Base-by-base conservation (phyloP, 495 filamentous ascomycete species). In the Annulohypoxylon stygium region DNA sequence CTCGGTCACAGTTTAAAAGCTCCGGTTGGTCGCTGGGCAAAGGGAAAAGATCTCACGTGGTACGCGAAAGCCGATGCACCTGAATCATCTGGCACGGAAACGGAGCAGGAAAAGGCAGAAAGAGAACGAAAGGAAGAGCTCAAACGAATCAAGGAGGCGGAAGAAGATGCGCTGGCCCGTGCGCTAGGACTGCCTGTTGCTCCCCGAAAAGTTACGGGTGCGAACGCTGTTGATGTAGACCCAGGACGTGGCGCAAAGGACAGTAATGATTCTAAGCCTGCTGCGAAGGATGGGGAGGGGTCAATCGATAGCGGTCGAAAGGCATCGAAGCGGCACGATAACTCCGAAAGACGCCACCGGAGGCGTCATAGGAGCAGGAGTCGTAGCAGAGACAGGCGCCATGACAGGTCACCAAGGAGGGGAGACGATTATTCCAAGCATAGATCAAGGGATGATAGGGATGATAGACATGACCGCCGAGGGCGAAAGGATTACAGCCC, bases 1-100 rank as follows among this genome's bases (percentile, higher is more conserved):
- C 91, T 99, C 0, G 96, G 97, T 47, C 96, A 99, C 80, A 97
- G 93, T 23, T 78, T 99, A 59, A 99, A 97, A 89, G 96, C 96
- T 76, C 91, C 96, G 0, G 97, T 98, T 10, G 96, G 96, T 10
- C 93, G 96, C 57, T 99, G 97, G 96, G 94, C 97, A 74, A 92
- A 96, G 72, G 89, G 89, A n/a, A 88, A 88, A 64, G 95, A 99
- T 73, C 83, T 98, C 5, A 85, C 79, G 45, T 98, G 96, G 96
- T 98, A 98, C 73, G 89, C 95, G 3, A 95, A 93, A 78, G 85
- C 83, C 12, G 88, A 93, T 20, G 74, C 80, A 18, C 76, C 81
- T 0, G 81, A 77, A n/a, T 79, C 78, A 4, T 79, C 84, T 14
- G 79, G 84, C 0, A 81, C 78, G 18, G 87, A 89, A 73, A 89